Evolutionary conservation across 768 basidiomycete genomes (phyloP), one percentile per base, ranked within the genome.

Genomic region (Trametes elegans): DNA sequence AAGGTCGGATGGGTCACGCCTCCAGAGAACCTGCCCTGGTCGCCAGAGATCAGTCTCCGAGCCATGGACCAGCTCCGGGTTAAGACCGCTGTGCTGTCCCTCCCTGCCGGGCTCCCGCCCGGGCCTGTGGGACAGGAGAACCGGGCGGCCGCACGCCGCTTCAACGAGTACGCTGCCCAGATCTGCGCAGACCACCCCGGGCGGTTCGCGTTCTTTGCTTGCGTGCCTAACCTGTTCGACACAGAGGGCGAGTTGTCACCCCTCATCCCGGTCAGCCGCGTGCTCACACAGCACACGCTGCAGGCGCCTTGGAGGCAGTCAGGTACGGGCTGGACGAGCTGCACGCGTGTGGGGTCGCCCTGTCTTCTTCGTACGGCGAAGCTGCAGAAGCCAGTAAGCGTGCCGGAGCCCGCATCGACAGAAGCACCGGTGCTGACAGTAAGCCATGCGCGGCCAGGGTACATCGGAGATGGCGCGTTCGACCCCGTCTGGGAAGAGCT

Each of bases 401-500:
- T 11, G 5, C 21, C 3, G 29, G 13, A 10, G 8, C 5, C 18
- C 14, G 8, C 31, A 2, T n/a, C n/a, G n/a, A n/a, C n/a, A n/a
- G n/a, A n/a, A n/a, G n/a, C n/a, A n/a, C n/a, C n/a, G n/a, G n/a
- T n/a, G n/a, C n/a, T n/a, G n/a, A n/a, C n/a, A n/a, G n/a, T n/a
- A n/a, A n/a, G n/a, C n/a, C n/a, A n/a, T n/a, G n/a, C n/a, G n/a
- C n/a, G n/a, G n/a, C n/a, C 46, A 89, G 87, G 68, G 52, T 90
- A 88, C 66, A 66, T 89, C 29, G 88, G 84, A 9, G 77, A 89
- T 63, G 79, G 84, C 57, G 58, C 62, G 9, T 90, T 82, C 58
- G 81, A 85, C 48, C 74, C 78, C 14, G 74, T 91, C 55, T 90
- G 87, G 88, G 74, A 76, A n/a, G 87, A 85, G 62, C 76, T 91